A percentile compares a stretch with the other conserved stretches of the same genome.
Evolutionary conservation across 257 asterid genomes (phyloP).

Genomic region (Plantago major): DNA sequence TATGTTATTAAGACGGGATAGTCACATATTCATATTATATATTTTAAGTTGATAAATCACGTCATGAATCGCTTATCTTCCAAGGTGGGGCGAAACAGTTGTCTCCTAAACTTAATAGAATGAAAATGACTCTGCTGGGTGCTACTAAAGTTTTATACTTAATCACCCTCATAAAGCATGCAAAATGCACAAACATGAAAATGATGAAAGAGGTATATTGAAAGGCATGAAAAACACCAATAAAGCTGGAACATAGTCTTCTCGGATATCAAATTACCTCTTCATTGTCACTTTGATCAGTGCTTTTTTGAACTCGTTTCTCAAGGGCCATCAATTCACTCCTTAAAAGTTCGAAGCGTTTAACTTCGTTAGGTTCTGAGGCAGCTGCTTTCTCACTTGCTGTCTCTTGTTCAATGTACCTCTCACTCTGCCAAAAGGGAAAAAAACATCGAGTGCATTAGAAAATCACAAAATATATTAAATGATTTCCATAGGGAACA

Average conservation of each 20-base stretch:
- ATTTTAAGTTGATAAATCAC: too few relatives aligned
- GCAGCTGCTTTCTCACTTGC: constrained; percentile 32
- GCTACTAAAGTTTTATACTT: neutral
- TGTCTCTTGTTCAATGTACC: constrained; percentile 36
- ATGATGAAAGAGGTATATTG: constrained; percentile 14
- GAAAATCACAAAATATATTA: neutral
- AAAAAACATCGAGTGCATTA: constrained; percentile 13
- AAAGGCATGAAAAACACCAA: constrained; percentile 11
- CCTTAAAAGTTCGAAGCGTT: constrained; percentile 72
- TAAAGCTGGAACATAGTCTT: constrained; percentile 9
- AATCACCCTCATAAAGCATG: neutral
- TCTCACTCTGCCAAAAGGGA: constrained; percentile 39
- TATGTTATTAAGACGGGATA: too few relatives aligned
- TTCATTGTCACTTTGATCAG: constrained; percentile 49
- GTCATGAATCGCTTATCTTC: too few relatives aligned
- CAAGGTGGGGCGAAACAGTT: too few relatives aligned
- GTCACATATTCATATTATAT: too few relatives aligned
- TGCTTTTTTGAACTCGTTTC: constrained; percentile 79
- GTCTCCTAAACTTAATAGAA: too few relatives aligned
- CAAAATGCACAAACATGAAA: neutral
- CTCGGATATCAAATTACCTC: constrained; percentile 45
- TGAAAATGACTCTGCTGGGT: too few relatives aligned
- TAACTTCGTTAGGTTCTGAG: constrained; percentile 61
- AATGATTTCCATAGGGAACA: constrained; percentile 6
- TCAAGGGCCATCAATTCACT: constrained; percentile 85